A percentile compares a stretch with the other conserved stretches of the same genome.
These are phyloP conservation scores for Carpinus viminea DNA, from an alignment of 306 rosid genomes.

Conservation along the genomic window DNA sequence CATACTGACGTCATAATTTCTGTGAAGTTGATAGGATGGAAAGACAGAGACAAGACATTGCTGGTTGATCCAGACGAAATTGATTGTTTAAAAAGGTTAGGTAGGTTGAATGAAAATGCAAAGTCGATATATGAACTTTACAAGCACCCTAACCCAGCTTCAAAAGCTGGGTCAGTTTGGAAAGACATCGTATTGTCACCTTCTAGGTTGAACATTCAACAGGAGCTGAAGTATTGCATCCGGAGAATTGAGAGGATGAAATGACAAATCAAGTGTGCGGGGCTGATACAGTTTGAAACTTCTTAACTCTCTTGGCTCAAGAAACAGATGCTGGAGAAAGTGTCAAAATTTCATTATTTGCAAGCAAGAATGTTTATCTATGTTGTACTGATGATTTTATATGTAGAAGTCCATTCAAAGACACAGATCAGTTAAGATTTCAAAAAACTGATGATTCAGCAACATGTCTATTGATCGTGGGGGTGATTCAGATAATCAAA, in stretches of 20 bases:
- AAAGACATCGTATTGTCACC: conserved; percentile 92
- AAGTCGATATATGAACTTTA: conserved; percentile 77
- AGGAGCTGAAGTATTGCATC: conserved; percentile 84
- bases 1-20: conserved; percentile 27
- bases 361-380: conserved; percentile 16
- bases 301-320: conserved; percentile 23
- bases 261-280: conserved; percentile 23
- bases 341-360: conserved; percentile 23
- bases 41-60: conserved; percentile 82
- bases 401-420: conserved; percentile 26
- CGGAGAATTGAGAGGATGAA: conserved; percentile 62
- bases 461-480: not conserved
- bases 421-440: conserved; percentile 15
- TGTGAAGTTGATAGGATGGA: conserved; percentile 90
- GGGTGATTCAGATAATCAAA: not conserved
- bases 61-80: conserved; percentile 93
- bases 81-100: conserved; percentile 72
- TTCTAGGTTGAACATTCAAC: conserved; percentile 76
- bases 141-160: conserved; percentile 73
- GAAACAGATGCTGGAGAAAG: conserved; percentile 28
- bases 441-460: conserved; percentile 2
- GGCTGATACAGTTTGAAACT: conserved; percentile 13
- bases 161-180: conserved; percentile 81
- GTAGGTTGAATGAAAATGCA: conserved; percentile 68
- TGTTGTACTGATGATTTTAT: conserved; percentile 27